Evolutionary conservation across 176 grass and related monocot genomes (phyloP).

Genomic region (Oryza meyeriana): DNA sequence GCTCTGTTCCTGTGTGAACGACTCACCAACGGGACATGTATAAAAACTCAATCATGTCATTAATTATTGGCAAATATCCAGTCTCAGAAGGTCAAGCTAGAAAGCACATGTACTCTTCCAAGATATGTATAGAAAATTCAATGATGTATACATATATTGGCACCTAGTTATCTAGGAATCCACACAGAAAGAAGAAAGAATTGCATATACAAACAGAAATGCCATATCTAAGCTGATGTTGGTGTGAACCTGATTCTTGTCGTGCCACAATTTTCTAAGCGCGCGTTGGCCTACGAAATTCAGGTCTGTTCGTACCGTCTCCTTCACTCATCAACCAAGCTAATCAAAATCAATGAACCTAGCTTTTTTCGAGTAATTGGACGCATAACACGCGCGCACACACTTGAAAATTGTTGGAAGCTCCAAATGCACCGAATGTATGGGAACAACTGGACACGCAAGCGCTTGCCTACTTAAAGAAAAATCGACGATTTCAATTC

Average conservation of each 20-base stretch:
- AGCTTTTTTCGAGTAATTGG: no score
- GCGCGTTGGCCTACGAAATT: neutral
- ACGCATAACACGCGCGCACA: no score
- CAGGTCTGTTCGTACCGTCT: neutral
- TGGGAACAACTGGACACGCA: no score
- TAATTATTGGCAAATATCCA: neutral
- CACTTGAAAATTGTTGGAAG: no score
- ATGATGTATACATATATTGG: neutral
- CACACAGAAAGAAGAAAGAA: neutral
- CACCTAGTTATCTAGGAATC: neutral
- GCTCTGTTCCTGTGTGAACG: neutral
- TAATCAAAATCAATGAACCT: neutral
- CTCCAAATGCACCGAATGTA: no score
- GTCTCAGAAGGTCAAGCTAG: neutral
- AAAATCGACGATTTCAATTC: no score
- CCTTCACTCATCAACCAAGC: neutral
- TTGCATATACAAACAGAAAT: neutral
- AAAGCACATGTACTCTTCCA: neutral
- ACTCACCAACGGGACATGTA: neutral
- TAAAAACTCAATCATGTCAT: neutral
- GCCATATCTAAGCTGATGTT: neutral
- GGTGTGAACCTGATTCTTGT: constrained; percentile 5
- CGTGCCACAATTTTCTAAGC: neutral
- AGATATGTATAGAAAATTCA: neutral
- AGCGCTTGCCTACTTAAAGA: no score